A percentile compares a stretch with the other conserved stretches of the same genome.
phyloP scores from a whole-genome alignment of 2,329 filamentous ascomycete species.

The Ophiostoma ips region DNA sequence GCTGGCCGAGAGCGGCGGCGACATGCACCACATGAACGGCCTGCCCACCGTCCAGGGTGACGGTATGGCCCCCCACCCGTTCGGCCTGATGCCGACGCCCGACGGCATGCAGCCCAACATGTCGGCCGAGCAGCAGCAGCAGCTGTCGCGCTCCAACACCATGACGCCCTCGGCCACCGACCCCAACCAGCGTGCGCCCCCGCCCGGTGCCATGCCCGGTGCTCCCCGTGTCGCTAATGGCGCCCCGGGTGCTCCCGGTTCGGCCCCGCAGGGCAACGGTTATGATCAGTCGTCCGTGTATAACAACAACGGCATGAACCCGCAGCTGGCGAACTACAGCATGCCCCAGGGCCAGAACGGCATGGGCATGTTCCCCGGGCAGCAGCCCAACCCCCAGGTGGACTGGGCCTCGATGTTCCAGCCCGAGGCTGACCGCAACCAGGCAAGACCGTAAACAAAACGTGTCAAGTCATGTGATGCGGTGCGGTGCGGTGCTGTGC shows the following conservation, averaged over 20 bases:
- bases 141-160: conserved; percentile 47
- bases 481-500: too few species aligned
- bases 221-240: conserved; percentile 10
- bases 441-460: conserved; percentile 53
- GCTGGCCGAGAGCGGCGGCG: conserved; percentile 31
- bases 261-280: conserved; percentile 2
- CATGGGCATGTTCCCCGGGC: conserved; percentile 48
- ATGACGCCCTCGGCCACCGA: conserved; percentile 39
- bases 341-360: conserved; percentile 49
- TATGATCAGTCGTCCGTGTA: conserved; percentile 36
- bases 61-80: conserved; percentile 32
- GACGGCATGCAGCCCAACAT: conserved; percentile 39
- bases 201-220: conserved; percentile 11
- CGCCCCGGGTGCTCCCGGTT: conserved; percentile 3
- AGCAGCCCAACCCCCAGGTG: conserved; percentile 48
- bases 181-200: conserved; percentile 44
- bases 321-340: conserved; percentile 50
- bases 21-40: conserved; percentile 47
- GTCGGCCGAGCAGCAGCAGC: conserved; percentile 33
- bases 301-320: conserved; percentile 48
- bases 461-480: conserved; percentile 36
- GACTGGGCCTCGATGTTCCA: conserved; percentile 73
- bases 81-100: conserved; percentile 27
- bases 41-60: conserved; percentile 44
- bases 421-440: conserved; percentile 54